Base-by-base conservation (phyloP, 176 grass and related monocot species). In the Oryza australiensis region DNA sequence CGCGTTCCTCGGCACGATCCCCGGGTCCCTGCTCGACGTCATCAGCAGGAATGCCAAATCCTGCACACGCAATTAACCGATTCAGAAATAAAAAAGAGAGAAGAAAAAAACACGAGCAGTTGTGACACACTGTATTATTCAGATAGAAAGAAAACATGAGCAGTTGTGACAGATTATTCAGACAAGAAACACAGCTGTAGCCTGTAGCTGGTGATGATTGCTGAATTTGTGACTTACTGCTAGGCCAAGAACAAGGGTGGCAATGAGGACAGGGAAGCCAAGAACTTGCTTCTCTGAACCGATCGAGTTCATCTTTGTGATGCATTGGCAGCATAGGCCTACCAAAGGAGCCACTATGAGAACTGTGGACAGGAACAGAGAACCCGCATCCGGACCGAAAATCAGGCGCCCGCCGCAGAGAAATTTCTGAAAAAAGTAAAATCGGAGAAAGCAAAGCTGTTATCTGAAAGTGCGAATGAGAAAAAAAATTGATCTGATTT, bases 1-100 rank as follows among this genome's bases (percentile, higher is more conserved):
- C 67, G 88, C 13, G 42, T 90, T 98, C 84, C 92, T 87, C 3
- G 95, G 95, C 72, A 98, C 86, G 66, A 98, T 98, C 38, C 95
- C 95, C 0, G 92, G 90, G 84, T 98, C 95, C 77, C 95, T 84
- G 88, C 90, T 90, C 43, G 92, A 98, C 23, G 95, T 98, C 81
- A 95, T 14, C 10, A 91, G 45, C 82, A 95, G 76, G 81, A 98
- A 98, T 35, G 63, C 55, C 76, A 91, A 41, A 24, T 93, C 79
- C 92, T 98, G 49, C 32, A 60, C 1, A 13, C 16, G 79, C 35
- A 22, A 66, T 2, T 40, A 35, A 35, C 6, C 28, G 48, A 53
- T 53, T 20, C 55, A 42, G 9, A 23, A 55, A 32, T 35, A 14
- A 30, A 53, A 20, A 7, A 13, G 3, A 4, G 4, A 14, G 20